phyloP scores from a whole-genome alignment of 176 grass and related monocot genomes.

The Ensete glaucum region DNA sequence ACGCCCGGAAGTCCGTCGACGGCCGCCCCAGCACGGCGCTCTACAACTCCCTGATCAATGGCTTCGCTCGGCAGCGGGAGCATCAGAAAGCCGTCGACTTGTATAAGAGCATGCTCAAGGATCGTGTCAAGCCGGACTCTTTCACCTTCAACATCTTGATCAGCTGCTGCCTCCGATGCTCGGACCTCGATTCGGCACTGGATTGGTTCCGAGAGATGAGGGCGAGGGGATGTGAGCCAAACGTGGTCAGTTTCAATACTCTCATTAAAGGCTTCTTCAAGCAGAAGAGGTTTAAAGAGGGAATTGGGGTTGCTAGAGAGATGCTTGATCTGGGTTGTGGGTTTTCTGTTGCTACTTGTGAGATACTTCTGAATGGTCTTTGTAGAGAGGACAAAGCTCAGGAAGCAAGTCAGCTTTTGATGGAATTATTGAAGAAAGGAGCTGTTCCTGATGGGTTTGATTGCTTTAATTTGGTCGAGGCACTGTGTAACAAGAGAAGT shows the following conservation, averaged over 20 bases:
- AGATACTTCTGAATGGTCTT: not conserved
- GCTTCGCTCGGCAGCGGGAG: not conserved
- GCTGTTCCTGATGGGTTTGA: not conserved
- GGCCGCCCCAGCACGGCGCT: not conserved
- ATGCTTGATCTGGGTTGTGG: slow-evolving; percentile 2
- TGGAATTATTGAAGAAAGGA: slow-evolving; percentile 4
- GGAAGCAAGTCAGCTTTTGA: slow-evolving; percentile 4
- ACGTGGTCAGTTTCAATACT: slow-evolving; percentile 11
- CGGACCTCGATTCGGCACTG: slow-evolving; percentile 5
- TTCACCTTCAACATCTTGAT: slow-evolving; percentile 16
- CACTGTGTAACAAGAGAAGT: not conserved
- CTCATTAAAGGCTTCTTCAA: slow-evolving; percentile 7
- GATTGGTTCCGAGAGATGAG: slow-evolving; percentile 11
- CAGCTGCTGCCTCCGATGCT: slow-evolving; percentile 4
- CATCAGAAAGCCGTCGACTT: not conserved
- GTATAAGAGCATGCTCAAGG: slow-evolving; percentile 1
- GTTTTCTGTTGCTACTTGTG: slow-evolving; percentile 5
- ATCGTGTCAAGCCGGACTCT: slow-evolving; percentile 4
- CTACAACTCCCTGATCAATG: not conserved
- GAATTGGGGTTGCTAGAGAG: slow-evolving; percentile 4
- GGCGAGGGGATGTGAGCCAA: slow-evolving; percentile 7
- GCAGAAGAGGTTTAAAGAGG: slow-evolving; percentile 3
- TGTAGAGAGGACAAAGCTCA: not conserved
- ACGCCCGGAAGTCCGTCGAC: slow-evolving; percentile 1
- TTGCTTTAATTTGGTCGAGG: slow-evolving; percentile 4